Percentiles rank a stretch among this genome's conserved stretches.
phyloP scores from a whole-genome alignment of 164 flowering plant species.

The Saururus chinensis region DNA sequence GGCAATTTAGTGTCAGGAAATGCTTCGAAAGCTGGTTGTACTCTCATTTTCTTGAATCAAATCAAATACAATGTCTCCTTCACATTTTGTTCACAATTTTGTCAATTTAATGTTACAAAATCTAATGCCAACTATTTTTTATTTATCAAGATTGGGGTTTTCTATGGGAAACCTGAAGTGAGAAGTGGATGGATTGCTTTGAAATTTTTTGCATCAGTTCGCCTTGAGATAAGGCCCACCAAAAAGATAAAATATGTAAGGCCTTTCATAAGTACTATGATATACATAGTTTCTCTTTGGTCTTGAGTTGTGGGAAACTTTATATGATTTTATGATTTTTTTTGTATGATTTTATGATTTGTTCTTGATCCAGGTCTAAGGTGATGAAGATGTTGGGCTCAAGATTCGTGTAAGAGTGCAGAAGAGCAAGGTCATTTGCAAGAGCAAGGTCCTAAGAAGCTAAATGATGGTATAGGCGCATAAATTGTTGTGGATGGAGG shows the following conservation, averaged over 20 bases:
- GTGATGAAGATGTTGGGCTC: slow-evolving; percentile 87
- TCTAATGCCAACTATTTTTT: slow-evolving; percentile 10
- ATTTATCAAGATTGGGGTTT: slow-evolving; percentile 76
- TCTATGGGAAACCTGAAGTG: slow-evolving; percentile 98
- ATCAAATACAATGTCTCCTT: too few relatives aligned
- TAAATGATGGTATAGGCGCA: too few relatives aligned
- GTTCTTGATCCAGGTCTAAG: slow-evolving; percentile 43
- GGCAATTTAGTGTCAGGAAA: slow-evolving; percentile 69
- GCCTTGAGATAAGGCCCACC: slow-evolving; percentile 83
- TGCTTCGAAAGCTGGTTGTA: slow-evolving; percentile 98
- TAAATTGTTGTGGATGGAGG: too few relatives aligned
- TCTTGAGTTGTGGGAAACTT: too few relatives aligned
- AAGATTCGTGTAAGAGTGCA: slow-evolving; percentile 90
- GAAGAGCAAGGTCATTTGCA: slow-evolving; percentile 69
- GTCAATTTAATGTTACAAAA: too few relatives aligned
- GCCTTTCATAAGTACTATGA: too few relatives aligned
- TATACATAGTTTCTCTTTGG: too few relatives aligned
- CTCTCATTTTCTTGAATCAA: too few relatives aligned
- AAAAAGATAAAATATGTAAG: slow-evolving; percentile 99
- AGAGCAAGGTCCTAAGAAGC: too few relatives aligned
- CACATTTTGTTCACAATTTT: too few relatives aligned
- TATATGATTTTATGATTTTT: too few relatives aligned
- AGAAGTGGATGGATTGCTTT: slow-evolving; percentile 97
- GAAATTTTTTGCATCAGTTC: slow-evolving; percentile 95
- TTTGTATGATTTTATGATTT: too few relatives aligned